Conservation (phyloP, 768 basidiomycete genomes). For the Mycena galopus region DNA sequence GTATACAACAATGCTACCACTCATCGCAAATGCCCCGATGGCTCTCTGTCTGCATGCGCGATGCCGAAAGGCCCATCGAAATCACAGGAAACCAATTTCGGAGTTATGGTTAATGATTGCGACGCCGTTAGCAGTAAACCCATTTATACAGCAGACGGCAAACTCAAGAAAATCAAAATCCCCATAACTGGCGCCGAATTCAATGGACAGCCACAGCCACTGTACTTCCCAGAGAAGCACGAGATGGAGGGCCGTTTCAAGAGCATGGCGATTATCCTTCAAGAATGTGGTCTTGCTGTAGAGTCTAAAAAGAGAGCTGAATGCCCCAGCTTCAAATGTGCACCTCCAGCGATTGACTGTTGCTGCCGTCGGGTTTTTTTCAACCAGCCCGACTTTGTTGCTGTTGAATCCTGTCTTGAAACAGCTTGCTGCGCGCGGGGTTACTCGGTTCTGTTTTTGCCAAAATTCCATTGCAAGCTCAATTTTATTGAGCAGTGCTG, state of each 20-base stretch:
- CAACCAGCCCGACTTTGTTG: not conserved
- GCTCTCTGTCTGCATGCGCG: not conserved
- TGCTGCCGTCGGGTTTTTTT: conserved; percentile 7
- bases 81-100: not conserved
- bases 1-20: conserved; percentile 11
- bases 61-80: conserved; percentile 1
- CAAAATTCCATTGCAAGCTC: too few species aligned
- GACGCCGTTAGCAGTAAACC: not conserved
- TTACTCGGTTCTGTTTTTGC: not conserved
- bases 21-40: not conserved
- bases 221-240: conserved; percentile 2
- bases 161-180: not conserved
- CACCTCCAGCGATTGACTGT: conserved; percentile 4
- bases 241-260: not conserved
- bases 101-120: not conserved
- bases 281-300: not conserved
- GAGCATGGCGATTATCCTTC: conserved; percentile 1
- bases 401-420: not conserved
- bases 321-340: too few species aligned
- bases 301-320: not conserved
- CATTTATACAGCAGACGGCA: not conserved
- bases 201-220: not conserved
- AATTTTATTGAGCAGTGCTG: conserved; percentile 15
- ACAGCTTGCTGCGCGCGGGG: not conserved
- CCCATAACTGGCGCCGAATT: too few species aligned